phyloP scores from a whole-genome alignment of 768 basidiomycete species.

The Fomitopsis serialis region DNA sequence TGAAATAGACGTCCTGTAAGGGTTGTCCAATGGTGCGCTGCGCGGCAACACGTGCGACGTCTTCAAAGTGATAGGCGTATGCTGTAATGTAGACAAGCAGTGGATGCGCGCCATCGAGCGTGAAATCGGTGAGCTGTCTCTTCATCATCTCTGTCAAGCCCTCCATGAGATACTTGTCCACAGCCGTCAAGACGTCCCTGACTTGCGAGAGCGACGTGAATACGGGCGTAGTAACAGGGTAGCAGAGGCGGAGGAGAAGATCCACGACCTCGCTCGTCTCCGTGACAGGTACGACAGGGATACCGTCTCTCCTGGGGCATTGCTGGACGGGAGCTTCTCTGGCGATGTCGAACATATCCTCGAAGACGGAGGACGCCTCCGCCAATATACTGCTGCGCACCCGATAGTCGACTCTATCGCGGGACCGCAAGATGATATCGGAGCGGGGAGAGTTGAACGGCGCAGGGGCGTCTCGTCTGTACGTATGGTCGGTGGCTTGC shows the following conservation, averaged over 20 bases:
- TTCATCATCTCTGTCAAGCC: neutral
- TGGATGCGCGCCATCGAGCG: neutral
- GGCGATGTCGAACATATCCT: constrained; percentile 45
- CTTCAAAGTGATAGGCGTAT: neutral
- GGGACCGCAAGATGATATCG: constrained; percentile 38
- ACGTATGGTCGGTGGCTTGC: no score
- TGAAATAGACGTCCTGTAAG: constrained; percentile 16
- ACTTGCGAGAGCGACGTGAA: no score
- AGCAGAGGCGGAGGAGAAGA: neutral
- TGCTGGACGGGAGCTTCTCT: no score
- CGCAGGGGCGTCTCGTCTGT: constrained; percentile 2
- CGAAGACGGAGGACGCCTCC: constrained; percentile 56
- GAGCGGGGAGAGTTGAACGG: constrained; percentile 42
- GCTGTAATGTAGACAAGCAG: neutral
- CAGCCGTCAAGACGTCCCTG: neutral
- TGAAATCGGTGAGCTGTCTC: neutral
- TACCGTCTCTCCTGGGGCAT: neutral
- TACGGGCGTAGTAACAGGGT: neutral
- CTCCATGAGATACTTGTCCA: neutral
- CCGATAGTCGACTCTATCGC: constrained; percentile 36
- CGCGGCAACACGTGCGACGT: neutral
- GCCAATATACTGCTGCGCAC: constrained; percentile 51
- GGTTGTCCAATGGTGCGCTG: neutral
- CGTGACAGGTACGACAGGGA: constrained; percentile 4
- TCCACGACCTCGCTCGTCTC: constrained; percentile 9